These are phyloP conservation scores for Sporothrix euskadiensis DNA, from an alignment of 2,329 filamentous ascomycete species.

Conservation along the genomic window DNA sequence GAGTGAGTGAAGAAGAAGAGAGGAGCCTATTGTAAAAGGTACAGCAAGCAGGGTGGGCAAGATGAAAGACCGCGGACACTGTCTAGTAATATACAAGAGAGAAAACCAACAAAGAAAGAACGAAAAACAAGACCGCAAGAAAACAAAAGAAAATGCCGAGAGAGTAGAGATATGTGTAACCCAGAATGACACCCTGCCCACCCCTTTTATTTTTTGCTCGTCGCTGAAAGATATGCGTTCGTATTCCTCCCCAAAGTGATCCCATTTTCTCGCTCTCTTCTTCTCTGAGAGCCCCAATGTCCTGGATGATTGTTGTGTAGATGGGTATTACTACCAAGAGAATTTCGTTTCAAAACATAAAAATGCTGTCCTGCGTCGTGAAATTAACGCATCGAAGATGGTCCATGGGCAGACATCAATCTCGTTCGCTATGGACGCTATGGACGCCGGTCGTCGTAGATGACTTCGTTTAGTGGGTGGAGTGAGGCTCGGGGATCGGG, in stretches of 20 bases:
- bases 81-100: slow-evolving; percentile 24
- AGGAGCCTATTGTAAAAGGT: not conserved
- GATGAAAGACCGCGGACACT: slow-evolving; percentile 22
- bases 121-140: not conserved
- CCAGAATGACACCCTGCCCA: not conserved
- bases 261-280: not conserved
- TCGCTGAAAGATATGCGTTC: slow-evolving; percentile 22
- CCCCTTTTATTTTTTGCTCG: slow-evolving; percentile 1
- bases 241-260: not conserved
- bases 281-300: not conserved
- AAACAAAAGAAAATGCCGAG: slow-evolving; percentile 12
- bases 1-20: not conserved
- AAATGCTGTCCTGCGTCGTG: not conserved
- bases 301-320: slow-evolving; percentile 2
- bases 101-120: slow-evolving; percentile 8
- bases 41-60: not conserved
- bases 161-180: slow-evolving; percentile 31
- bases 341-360: slow-evolving; percentile 16
- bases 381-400: not conserved
- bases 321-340: not conserved
- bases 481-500: slow-evolving; percentile 29
- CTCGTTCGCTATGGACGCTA: not conserved
- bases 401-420: not conserved
- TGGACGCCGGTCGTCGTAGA: not conserved
- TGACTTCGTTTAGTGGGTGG: not conserved